Base-by-base conservation (phyloP, 2,329 filamentous ascomycete species). In the Macroventuria anomochaeta region DNA sequence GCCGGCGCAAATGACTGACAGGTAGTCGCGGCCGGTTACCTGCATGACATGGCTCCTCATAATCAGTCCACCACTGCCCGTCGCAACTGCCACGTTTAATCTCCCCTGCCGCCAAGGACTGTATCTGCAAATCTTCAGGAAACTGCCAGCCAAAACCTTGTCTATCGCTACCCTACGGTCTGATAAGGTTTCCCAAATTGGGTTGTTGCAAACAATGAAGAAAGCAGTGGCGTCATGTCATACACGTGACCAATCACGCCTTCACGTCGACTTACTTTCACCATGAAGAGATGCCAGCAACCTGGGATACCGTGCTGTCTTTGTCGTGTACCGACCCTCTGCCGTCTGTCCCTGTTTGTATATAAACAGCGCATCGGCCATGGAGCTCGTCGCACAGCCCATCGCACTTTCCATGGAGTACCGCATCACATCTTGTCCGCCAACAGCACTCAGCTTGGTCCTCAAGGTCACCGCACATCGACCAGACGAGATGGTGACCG, bases 211-310 rank as follows among this genome's bases (percentile, higher is more conserved):
- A 44, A 39, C 17, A 7, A 39, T 48, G 39, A 48, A 44, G 12
- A 31, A 23, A 43, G 34, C 7, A 28, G 21, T 34, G 20, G 32
- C 33, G 32, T 44, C 44, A 41, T 37, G 40, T 32, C 32, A 20
- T 15, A 12, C 25, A 46, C n/a, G n/a, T 15, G 37, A 31, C 33
- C 26, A 34, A 48, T 42, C 39, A 46, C 18, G 26, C 25, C 20
- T 38, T 41, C 29, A 42, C 44, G 11, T 12, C 38, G 36, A 34
- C 31, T 44, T 31, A 33, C 39, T 32, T 42, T 44, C 50, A 54
- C 51, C 26, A 25, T 55, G 46, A 42, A 18, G 33, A 32, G 15
- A 17, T 36, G 20, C 32, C 23, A 18, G 31, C 25, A 36, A 17
- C 39, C 26, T 15, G 25, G n/a, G 18, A 29, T 10, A 32, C 20